Percentiles rank a stretch among this genome's conserved stretches.
These are phyloP conservation scores for Phalaenopsis hybrid DNA, from an alignment of 116 monocot species.

Conservation along the genomic window DNA sequence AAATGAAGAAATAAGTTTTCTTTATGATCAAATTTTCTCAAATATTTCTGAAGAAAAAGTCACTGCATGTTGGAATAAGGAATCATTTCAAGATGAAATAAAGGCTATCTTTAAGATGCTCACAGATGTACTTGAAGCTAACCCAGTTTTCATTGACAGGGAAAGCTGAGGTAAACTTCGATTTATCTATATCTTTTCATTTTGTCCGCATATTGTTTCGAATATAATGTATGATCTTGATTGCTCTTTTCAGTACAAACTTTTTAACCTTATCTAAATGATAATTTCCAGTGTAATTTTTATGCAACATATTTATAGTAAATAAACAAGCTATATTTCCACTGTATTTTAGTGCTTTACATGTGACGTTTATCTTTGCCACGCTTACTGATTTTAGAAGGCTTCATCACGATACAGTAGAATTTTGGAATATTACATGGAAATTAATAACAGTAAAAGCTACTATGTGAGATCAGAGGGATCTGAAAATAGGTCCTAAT, in stretches of 20 bases:
- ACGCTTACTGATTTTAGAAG: background rate
- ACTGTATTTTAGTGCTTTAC: background rate
- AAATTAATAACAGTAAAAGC: no score
- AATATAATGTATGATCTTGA: background rate
- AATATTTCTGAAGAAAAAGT: constrained; percentile 14
- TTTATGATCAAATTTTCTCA: constrained; percentile 42
- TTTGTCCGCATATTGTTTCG: background rate
- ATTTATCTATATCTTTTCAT: background rate
- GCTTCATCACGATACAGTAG: background rate
- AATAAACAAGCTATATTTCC: background rate
- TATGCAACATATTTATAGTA: background rate
- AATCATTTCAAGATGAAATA: constrained; percentile 24
- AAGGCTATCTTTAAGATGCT: constrained; percentile 29
- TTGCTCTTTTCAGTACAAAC: background rate
- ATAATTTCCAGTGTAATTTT: background rate
- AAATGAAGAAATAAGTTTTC: constrained; percentile 24
- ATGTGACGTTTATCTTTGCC: background rate
- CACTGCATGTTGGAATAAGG: constrained; percentile 12
- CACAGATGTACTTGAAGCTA: constrained; percentile 41
- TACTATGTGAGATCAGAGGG: no score
- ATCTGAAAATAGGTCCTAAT: no score
- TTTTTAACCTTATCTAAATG: background rate
- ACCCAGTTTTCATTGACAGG: constrained; percentile 32
- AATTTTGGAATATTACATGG: background rate
- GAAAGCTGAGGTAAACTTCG: constrained; percentile 28